Percentiles rank a stretch among this genome's conserved stretches.
phyloP scores from a whole-genome alignment of 352 stramenopile genomes.

The Pythium phragmiticola region DNA sequence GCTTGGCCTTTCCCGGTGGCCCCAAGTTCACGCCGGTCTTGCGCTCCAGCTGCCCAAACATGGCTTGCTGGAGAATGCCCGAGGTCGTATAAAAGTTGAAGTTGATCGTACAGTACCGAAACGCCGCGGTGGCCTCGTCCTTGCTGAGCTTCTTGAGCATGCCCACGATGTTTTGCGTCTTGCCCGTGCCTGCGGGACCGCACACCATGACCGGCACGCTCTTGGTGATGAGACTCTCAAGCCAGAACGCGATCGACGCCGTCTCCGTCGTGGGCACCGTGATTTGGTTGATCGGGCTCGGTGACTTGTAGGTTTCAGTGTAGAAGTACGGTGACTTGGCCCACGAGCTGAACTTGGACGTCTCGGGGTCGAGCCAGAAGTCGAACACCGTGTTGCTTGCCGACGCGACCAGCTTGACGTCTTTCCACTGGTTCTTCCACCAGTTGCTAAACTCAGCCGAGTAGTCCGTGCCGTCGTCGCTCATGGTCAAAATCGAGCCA shows the following conservation, averaged over 20 bases:
- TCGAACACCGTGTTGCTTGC: conserved; percentile 96
- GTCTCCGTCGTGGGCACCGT: conserved; percentile 95
- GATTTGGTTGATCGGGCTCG: conserved; percentile 87
- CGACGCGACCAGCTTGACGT: conserved; percentile 92
- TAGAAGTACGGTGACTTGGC: conserved; percentile 95
- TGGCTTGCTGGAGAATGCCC: conserved; percentile 89
- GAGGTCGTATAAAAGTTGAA: conserved; percentile 98
- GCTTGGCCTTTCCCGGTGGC: conserved; percentile 89
- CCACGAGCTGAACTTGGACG: conserved; percentile 93
- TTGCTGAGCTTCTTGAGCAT: conserved; percentile 94
- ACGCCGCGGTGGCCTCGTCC: conserved; percentile 76
- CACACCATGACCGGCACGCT: conserved; percentile 93
- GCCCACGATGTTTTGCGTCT: conserved; percentile 94
- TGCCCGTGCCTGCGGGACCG: conserved; percentile 92
- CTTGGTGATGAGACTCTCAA: conserved; percentile 92
- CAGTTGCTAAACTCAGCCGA: conserved; percentile 94
- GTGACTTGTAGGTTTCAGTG: conserved; percentile 84
- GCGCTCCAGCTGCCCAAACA: conserved; percentile 93
- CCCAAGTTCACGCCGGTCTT: conserved; percentile 94
- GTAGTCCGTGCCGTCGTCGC: conserved; percentile 95
- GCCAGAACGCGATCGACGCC: conserved; percentile 94
- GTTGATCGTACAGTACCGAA: conserved; percentile 92
- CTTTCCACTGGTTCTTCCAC: conserved; percentile 95
- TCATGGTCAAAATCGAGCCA: conserved; percentile 90
- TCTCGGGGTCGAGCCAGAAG: conserved; percentile 94